phyloP scores from a whole-genome alignment of 2,329 filamentous ascomycete species.

The Pseudofabraea citricarpa region DNA sequence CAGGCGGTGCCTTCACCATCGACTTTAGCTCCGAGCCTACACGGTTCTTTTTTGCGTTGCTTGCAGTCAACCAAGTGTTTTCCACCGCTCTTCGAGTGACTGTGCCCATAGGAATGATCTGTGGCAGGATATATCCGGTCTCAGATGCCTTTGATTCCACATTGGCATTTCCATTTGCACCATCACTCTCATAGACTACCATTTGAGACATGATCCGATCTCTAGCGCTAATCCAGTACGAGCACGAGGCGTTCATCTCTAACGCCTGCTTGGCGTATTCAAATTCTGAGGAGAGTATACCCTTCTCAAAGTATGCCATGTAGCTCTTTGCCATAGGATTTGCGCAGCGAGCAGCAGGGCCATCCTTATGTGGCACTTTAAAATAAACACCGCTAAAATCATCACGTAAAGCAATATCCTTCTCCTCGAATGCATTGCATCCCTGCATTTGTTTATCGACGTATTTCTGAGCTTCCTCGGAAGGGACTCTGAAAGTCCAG shows the following conservation, averaged over 20 bases:
- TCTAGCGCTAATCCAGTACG: slow-evolving; percentile 96
- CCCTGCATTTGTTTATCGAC: slow-evolving; percentile 64
- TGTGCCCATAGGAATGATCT: slow-evolving; percentile 97
- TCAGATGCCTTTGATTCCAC: slow-evolving; percentile 15
- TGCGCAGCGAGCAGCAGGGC: slow-evolving; percentile 75
- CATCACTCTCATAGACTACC: slow-evolving; percentile 78
- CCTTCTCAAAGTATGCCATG: slow-evolving; percentile 84
- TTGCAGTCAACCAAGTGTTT: slow-evolving; percentile 97
- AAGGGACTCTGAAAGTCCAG: slow-evolving; percentile 82
- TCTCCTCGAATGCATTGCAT: slow-evolving; percentile 74
- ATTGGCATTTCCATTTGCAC: slow-evolving; percentile 18
- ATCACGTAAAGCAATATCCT: slow-evolving; percentile 58
- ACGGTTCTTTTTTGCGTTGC: slow-evolving; percentile 92
- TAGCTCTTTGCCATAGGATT: slow-evolving; percentile 92
- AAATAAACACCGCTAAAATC: slow-evolving; percentile 70
- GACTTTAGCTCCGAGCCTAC: slow-evolving; percentile 96
- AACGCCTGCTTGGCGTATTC: slow-evolving; percentile 88
- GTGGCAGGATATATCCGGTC: slow-evolving; percentile 84
- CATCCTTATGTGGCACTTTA: slow-evolving; percentile 95
- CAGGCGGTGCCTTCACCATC: slow-evolving; percentile 88
- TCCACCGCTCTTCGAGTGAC: slow-evolving; percentile 92
- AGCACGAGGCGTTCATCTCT: slow-evolving; percentile 98
- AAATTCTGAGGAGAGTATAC: slow-evolving; percentile 81
- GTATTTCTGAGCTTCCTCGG: slow-evolving; percentile 59
- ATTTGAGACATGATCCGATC: slow-evolving; percentile 94